Conservation (phyloP, 352 stramenopile genomes). For the Albugo laibachii region DNA sequence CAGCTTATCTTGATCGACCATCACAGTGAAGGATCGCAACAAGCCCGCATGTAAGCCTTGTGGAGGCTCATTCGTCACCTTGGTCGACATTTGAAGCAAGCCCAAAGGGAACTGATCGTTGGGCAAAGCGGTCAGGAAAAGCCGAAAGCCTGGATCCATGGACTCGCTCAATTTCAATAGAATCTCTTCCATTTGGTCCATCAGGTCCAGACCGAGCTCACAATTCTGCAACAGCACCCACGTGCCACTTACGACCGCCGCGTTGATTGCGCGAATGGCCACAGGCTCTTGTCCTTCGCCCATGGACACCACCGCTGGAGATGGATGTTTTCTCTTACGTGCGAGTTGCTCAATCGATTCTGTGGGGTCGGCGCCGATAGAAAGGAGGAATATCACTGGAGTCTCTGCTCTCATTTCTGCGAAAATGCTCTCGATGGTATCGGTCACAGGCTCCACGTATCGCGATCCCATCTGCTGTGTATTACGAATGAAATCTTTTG, state of each 20-base stretch:
- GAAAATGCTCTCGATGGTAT: constrained; percentile 97
- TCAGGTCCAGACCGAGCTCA: constrained; percentile 92
- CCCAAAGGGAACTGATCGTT: constrained; percentile 93
- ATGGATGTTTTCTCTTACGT: constrained; percentile 92
- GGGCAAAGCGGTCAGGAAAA: constrained; percentile 95
- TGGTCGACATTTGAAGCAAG: constrained; percentile 97
- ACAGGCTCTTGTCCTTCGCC: constrained; percentile 96
- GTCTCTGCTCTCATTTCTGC: constrained; percentile 90
- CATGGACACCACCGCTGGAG: constrained; percentile 92
- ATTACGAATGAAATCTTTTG: constrained; percentile 95
- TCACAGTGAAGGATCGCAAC: constrained; percentile 93
- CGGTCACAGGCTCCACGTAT: constrained; percentile 96
- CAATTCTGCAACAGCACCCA: constrained; percentile 98
- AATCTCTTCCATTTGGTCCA: constrained; percentile 97
- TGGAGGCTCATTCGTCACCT: constrained; percentile 96
- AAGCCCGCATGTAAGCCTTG: constrained; percentile 89
- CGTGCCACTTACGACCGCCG: constrained; percentile 89
- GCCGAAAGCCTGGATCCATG: constrained; percentile 90
- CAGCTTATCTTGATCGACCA: constrained; percentile 97
- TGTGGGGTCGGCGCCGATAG: constrained; percentile 92
- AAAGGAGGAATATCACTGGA: constrained; percentile 96
- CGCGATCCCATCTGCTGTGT: constrained; percentile 90
- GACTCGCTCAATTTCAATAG: constrained; percentile 89
- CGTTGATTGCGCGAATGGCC: constrained; percentile 93
- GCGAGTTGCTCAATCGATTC: constrained; percentile 94